Evolutionary conservation across 2,329 filamentous ascomycete species (phyloP).

Genomic region (Arthrobotrys entomopaga): DNA sequence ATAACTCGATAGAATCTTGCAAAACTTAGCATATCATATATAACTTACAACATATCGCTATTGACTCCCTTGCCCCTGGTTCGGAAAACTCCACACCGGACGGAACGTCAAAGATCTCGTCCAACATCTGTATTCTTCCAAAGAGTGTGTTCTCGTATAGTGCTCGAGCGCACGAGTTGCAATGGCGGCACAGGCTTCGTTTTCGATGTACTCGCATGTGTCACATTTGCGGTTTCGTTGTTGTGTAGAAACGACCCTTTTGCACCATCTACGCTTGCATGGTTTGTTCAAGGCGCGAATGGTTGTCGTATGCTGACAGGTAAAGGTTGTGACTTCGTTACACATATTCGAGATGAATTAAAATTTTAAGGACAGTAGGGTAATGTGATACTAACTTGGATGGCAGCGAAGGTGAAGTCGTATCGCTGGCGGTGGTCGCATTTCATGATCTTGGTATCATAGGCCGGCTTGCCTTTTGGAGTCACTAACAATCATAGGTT

Average conservation of each 20-base stretch:
- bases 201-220: constrained; percentile 34
- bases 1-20: no score
- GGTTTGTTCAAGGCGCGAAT: background rate
- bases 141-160: constrained; percentile 13
- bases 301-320: constrained; percentile 29
- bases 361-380: no score
- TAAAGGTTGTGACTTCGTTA: constrained; percentile 10
- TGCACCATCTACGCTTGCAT: constrained; percentile 36
- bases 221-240: background rate
- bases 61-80: constrained; percentile 19
- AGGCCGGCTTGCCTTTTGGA: no score
- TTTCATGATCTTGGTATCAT: no score
- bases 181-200: constrained; percentile 32
- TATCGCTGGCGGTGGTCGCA: no score
- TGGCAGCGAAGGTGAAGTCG: no score
- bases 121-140: constrained; percentile 16
- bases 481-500: no score
- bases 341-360: constrained; percentile 14
- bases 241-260: constrained; percentile 5
- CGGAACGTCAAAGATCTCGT: constrained; percentile 24
- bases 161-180: constrained; percentile 15
- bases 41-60: background rate
- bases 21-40: background rate
- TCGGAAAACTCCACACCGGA: constrained; percentile 31
- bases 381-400: no score